phyloP scores from a whole-genome alignment of 345 rosid genomes.

The Trapa incisa region DNA sequence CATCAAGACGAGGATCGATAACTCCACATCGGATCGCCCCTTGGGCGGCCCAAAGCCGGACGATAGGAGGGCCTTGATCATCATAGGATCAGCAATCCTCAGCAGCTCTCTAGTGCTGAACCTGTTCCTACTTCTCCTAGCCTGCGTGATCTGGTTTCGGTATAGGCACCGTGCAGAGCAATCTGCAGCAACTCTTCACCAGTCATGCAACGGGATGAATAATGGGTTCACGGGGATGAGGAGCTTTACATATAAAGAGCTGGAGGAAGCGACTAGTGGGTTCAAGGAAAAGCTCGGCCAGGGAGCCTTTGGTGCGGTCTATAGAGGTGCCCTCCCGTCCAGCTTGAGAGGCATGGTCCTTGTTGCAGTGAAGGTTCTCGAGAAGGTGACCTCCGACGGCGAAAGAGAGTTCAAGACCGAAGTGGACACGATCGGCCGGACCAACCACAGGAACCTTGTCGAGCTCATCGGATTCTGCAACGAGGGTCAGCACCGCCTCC shows the following conservation, averaged over 20 bases:
- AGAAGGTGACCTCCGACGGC: conserved; percentile 6
- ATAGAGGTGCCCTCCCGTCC: conserved; percentile 15
- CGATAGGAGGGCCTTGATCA: conserved; percentile 4
- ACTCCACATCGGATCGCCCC: conserved; percentile 1
- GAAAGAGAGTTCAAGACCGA: conserved; percentile 26
- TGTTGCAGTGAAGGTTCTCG: conserved; percentile 23
- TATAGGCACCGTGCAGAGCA: not conserved
- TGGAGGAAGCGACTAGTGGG: conserved; percentile 18
- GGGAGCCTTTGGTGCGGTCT: conserved; percentile 31
- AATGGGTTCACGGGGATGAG: conserved; percentile 8
- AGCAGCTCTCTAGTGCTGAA: conserved; percentile 20
- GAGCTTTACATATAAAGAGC: conserved; percentile 18
- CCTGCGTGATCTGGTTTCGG: conserved; percentile 3
- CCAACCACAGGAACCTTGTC: conserved; percentile 36
- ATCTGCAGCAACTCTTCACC: not conserved
- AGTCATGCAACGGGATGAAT: not conserved
- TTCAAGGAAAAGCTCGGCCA: conserved; percentile 31
- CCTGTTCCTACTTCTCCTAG: conserved; percentile 11
- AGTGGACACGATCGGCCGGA: conserved; percentile 20
- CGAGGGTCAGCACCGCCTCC: conserved; percentile 20
- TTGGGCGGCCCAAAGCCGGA: conserved; percentile 1
- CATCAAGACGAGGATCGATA: conserved; percentile 22
- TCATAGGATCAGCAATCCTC: conserved; percentile 15
- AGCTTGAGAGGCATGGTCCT: not conserved
- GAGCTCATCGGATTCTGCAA: conserved; percentile 24